A percentile compares a stretch with the other conserved stretches of the same genome.
phyloP scores from a whole-genome alignment of 768 basidiomycete species.

The Suillus discolor region DNA sequence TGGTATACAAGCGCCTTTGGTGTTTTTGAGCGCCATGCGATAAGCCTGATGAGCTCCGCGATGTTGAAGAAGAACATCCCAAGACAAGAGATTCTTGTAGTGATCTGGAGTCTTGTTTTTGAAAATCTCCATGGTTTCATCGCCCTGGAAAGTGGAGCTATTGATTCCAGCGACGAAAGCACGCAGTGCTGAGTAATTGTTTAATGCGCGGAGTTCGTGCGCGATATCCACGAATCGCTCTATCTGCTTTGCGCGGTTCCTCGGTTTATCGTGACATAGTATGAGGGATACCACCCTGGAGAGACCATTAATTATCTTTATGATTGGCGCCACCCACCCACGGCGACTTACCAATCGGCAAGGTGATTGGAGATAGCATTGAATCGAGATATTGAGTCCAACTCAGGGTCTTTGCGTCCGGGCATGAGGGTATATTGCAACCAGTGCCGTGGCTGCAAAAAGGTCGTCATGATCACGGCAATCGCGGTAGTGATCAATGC shows the following conservation, averaged over 20 bases:
- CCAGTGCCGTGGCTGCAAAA: slow-evolving; percentile 80
- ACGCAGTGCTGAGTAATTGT: slow-evolving; percentile 93
- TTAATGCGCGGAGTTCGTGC: slow-evolving; percentile 72
- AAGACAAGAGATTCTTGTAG: slow-evolving; percentile 78
- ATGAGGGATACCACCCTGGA: slow-evolving; percentile 89
- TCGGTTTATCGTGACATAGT: slow-evolving; percentile 80
- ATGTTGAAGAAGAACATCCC: slow-evolving; percentile 83
- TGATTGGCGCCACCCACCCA: background rate
- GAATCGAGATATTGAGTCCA: slow-evolving; percentile 72
- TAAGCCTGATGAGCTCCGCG: slow-evolving; percentile 88
- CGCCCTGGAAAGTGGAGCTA: slow-evolving; percentile 75
- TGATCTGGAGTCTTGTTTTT: slow-evolving; percentile 64
- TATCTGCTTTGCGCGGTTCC: slow-evolving; percentile 75
- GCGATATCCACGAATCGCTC: slow-evolving; percentile 91
- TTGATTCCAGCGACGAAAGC: slow-evolving; percentile 95
- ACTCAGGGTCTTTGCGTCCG: slow-evolving; percentile 63
- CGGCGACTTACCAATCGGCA: slow-evolving; percentile 67
- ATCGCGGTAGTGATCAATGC: slow-evolving; percentile 18
- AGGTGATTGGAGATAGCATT: slow-evolving; percentile 81
- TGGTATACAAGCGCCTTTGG: slow-evolving; percentile 86
- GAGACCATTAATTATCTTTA: slow-evolving; percentile 13
- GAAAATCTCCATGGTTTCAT: slow-evolving; percentile 76
- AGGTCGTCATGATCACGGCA: slow-evolving; percentile 5
- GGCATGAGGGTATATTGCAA: slow-evolving; percentile 75
- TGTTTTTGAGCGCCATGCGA: slow-evolving; percentile 82